Conservation (phyloP, 306 rosid species). For the Bauhinia variegata region DNA sequence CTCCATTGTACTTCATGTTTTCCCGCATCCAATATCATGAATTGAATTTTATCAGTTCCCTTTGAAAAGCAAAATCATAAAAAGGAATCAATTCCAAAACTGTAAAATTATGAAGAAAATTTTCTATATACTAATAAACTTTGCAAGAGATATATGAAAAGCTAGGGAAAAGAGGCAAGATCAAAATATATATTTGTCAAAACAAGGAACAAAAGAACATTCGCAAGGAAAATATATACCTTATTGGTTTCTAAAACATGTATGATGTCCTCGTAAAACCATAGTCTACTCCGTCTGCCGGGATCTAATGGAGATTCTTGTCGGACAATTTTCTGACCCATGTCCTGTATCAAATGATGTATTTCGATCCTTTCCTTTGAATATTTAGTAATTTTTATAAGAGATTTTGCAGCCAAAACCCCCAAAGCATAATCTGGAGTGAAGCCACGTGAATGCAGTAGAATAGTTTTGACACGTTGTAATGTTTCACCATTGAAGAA, state of each 20-base stretch:
- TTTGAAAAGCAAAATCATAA: neutral
- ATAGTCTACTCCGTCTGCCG: neutral
- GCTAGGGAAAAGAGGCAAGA: too few species aligned
- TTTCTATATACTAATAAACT: too few species aligned
- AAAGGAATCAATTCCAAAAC: too few species aligned
- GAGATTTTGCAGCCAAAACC: neutral
- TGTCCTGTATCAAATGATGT: constrained; percentile 9
- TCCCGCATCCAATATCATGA: neutral
- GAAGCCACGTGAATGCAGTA: neutral
- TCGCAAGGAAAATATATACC: too few species aligned
- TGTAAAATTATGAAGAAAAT: too few species aligned
- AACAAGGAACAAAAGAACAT: too few species aligned
- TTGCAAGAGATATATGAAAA: too few species aligned
- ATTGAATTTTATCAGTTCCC: constrained; percentile 1
- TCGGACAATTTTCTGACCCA: constrained; percentile 1
- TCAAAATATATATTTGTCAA: too few species aligned
- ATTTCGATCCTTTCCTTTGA: neutral
- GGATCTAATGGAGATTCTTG: neutral
- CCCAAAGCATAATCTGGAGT: neutral
- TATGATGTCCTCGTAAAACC: neutral
- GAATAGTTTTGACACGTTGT: neutral
- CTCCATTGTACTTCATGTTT: neutral
- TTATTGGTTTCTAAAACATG: too few species aligned
- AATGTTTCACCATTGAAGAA: neutral
- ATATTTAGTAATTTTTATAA: neutral